Conservation (phyloP, 345 rosid species). For the Turritis glabra region DNA sequence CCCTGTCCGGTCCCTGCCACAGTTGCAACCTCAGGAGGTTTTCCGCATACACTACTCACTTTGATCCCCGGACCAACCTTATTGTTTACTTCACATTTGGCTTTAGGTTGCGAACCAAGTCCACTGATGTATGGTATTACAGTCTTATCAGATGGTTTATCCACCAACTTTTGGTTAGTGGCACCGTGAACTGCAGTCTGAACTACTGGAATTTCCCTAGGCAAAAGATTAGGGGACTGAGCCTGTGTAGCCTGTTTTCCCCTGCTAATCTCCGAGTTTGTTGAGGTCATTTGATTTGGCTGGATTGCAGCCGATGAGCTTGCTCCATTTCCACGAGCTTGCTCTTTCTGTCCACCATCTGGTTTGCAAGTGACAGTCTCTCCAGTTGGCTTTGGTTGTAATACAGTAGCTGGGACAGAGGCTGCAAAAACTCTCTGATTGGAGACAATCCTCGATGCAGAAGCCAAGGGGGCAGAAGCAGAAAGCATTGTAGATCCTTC, state of each 20-base stretch:
- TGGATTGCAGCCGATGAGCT: conserved; percentile 9
- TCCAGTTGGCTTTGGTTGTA: conserved; percentile 33
- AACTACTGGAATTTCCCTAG: conserved; percentile 19
- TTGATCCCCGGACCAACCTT: conserved; percentile 8
- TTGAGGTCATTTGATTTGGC: conserved; percentile 28
- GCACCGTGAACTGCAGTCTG: conserved; percentile 22
- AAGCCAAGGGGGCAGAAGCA: conserved; percentile 34
- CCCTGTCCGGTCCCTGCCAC: conserved; percentile 34
- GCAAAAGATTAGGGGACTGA: conserved; percentile 26
- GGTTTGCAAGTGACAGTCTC: conserved; percentile 35
- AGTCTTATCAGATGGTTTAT: conserved; percentile 29
- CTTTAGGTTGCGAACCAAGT: conserved; percentile 17
- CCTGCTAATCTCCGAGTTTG: conserved; percentile 31
- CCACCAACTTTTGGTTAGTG: conserved; percentile 29
- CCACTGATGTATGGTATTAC: conserved; percentile 16
- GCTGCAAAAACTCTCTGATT: conserved; percentile 35
- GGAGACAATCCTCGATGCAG: conserved; percentile 31
- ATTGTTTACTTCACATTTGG: conserved; percentile 32
- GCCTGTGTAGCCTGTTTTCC: conserved; percentile 31
- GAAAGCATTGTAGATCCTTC: conserved; percentile 39
- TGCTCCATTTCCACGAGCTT: conserved; percentile 34
- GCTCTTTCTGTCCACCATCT: conserved; percentile 31
- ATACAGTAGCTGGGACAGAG: conserved; percentile 34
- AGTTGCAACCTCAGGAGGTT: conserved; percentile 31
- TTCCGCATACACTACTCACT: conserved; percentile 15